phyloP scores from a whole-genome alignment of 805 yeast genomes.

The Saccharomycopsis schoenii region DNA sequence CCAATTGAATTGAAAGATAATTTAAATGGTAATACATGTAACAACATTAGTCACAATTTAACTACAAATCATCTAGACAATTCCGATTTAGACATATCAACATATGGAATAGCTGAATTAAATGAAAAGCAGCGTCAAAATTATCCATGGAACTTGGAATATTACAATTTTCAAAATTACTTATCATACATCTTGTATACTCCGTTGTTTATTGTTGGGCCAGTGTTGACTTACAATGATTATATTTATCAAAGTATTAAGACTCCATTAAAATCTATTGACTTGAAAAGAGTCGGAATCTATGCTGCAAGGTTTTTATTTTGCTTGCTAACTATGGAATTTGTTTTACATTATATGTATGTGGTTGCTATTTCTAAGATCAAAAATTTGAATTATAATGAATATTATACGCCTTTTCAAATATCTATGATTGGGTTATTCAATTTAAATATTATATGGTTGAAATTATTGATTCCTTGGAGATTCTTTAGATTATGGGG shows the following conservation, averaged over 20 bases:
- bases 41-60: background rate
- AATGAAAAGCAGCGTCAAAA: conserved; percentile 58
- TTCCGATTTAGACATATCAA: background rate
- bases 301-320: conserved; percentile 63
- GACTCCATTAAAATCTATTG: conserved; percentile 42
- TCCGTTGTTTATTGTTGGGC: conserved; percentile 93
- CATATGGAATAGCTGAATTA: conserved; percentile 18
- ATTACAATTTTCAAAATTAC: conserved; percentile 57
- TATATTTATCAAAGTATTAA: conserved; percentile 61
- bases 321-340: conserved; percentile 82
- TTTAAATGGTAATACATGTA: background rate
- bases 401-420: conserved; percentile 70
- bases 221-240: conserved; percentile 87
- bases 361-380: conserved; percentile 90
- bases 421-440: conserved; percentile 90
- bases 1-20: conserved; percentile 7
- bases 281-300: conserved; percentile 37
- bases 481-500: conserved; percentile 91
- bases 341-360: conserved; percentile 75
- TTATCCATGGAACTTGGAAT: conserved; percentile 49
- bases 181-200: conserved; percentile 72
- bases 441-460: conserved; percentile 86
- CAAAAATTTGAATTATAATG: conserved; percentile 68
- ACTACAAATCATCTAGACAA: background rate
- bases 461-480: conserved; percentile 92